Conservation (phyloP, 2,329 filamentous ascomycete genomes). For the Fusarium sp. region DNA sequence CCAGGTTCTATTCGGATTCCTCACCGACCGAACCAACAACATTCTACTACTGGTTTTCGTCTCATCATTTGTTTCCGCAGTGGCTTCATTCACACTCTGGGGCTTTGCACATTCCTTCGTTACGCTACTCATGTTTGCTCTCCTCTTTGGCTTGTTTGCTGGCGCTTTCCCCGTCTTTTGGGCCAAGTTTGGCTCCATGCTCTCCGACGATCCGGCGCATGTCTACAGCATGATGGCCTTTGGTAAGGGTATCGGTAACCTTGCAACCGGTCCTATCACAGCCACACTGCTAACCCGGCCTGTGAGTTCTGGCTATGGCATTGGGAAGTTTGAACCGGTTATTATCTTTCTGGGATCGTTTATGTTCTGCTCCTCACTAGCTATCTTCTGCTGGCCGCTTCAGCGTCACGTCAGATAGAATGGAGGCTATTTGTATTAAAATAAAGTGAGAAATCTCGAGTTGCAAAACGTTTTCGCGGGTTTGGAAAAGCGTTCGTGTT, state of each 20-base stretch:
- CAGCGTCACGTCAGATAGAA: background rate
- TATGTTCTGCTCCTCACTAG: conserved; percentile 37
- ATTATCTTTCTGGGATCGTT: conserved; percentile 36
- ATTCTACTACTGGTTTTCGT: conserved; percentile 59
- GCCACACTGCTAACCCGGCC: conserved; percentile 36
- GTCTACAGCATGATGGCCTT: conserved; percentile 51
- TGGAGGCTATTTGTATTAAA: background rate
- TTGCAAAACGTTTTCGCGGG: background rate
- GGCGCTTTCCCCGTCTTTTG: conserved; percentile 53
- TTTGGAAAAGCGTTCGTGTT: too few relatives aligned
- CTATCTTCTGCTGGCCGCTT: background rate
- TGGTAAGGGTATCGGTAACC: conserved; percentile 50
- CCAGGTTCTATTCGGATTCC: conserved; percentile 61
- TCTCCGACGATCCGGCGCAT: conserved; percentile 48
- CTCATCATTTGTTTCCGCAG: conserved; percentile 64
- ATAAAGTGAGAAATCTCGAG: background rate
- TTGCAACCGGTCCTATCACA: conserved; percentile 47
- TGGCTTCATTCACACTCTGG: conserved; percentile 69
- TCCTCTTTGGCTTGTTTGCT: conserved; percentile 72
- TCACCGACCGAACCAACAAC: conserved; percentile 63
- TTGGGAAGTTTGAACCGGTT: conserved; percentile 33
- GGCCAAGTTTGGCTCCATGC: conserved; percentile 47
- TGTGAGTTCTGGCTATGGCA: conserved; percentile 28
- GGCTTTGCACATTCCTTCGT: conserved; percentile 63
- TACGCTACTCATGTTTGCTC: conserved; percentile 65